Percentiles rank a stretch among this genome's conserved stretches.
These are phyloP conservation scores for Ophiostoma tasmaniense DNA, from an alignment of 2,329 filamentous ascomycete species.

Conservation along the genomic window DNA sequence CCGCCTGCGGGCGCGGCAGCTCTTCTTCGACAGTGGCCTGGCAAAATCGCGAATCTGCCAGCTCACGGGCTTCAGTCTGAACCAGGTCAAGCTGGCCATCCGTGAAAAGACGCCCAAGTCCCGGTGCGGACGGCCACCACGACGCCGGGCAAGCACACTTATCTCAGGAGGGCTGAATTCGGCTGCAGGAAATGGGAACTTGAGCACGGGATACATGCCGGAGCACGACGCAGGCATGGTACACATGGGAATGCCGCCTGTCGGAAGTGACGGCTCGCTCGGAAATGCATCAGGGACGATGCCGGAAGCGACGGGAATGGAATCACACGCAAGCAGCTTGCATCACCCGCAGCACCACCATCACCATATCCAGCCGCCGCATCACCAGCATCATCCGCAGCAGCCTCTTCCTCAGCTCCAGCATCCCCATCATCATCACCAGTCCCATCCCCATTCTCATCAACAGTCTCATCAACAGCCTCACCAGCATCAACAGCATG, in stretches of 20 bases:
- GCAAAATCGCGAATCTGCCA: constrained; percentile 20
- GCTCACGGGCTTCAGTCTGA: constrained; percentile 20
- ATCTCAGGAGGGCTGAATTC: background rate
- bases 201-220: background rate
- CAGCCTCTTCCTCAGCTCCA: background rate
- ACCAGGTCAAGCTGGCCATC: constrained; percentile 22
- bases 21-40: constrained; percentile 20
- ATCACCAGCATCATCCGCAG: background rate
- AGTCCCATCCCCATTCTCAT: background rate
- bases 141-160: constrained; percentile 6
- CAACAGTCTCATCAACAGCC: background rate
- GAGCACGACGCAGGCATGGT: background rate
- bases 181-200: background rate
- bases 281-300: background rate
- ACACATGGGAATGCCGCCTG: background rate
- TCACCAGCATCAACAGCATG: background rate
- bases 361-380: background rate
- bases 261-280: background rate
- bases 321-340: background rate
- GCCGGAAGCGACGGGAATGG: constrained; percentile 1
- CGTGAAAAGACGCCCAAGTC: constrained; percentile 20
- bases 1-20: constrained; percentile 19
- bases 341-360: background rate
- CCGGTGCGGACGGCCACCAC: constrained; percentile 18
- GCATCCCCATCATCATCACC: constrained; percentile 6